Percentiles rank a stretch among this genome's conserved stretches.
These are phyloP conservation scores for Trichoderma atroviride DNA, from an alignment of 2,329 filamentous ascomycete genomes.

Conservation along the genomic window DNA sequence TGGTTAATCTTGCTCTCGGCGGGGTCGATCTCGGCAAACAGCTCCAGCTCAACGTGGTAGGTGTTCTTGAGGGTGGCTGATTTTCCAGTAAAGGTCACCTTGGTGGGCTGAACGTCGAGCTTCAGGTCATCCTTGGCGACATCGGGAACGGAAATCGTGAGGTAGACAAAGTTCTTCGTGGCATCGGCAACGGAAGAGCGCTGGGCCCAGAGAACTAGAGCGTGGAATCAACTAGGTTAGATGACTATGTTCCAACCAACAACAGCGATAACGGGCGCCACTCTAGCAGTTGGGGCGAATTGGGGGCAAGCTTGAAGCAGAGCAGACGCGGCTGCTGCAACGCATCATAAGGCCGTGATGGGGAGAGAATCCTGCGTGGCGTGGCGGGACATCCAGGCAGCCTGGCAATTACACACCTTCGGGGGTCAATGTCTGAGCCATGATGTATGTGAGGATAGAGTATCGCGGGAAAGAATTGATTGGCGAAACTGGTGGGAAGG, in stretches of 20 bases:
- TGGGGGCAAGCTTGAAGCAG: background rate
- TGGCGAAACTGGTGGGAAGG: background rate
- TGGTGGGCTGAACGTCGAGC: conserved; percentile 78
- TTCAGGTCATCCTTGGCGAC: conserved; percentile 74
- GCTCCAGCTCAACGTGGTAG: conserved; percentile 83
- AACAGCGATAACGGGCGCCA: background rate
- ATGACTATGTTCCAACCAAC: background rate
- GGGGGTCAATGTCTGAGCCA: conserved; percentile 41
- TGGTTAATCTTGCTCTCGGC: conserved; percentile 84
- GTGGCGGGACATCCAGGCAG: background rate
- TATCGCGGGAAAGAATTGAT: conserved; percentile 1
- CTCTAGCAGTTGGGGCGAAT: background rate
- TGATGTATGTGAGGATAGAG: conserved; percentile 26
- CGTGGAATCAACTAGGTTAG: background rate
- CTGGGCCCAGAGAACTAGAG: conserved; percentile 92
- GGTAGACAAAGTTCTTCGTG: conserved; percentile 91
- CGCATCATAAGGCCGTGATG: background rate
- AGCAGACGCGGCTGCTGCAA: background rate
- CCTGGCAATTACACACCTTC: conserved; percentile 40
- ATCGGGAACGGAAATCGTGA: conserved; percentile 88
- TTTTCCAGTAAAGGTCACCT: conserved; percentile 79
- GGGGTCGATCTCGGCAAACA: conserved; percentile 89
- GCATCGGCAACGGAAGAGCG: conserved; percentile 80
- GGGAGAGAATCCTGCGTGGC: background rate
- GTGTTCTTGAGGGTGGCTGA: conserved; percentile 82